These are phyloP conservation scores for Diaporthe longicolla DNA, from an alignment of 2,329 filamentous ascomycete genomes.

Conservation along the genomic window DNA sequence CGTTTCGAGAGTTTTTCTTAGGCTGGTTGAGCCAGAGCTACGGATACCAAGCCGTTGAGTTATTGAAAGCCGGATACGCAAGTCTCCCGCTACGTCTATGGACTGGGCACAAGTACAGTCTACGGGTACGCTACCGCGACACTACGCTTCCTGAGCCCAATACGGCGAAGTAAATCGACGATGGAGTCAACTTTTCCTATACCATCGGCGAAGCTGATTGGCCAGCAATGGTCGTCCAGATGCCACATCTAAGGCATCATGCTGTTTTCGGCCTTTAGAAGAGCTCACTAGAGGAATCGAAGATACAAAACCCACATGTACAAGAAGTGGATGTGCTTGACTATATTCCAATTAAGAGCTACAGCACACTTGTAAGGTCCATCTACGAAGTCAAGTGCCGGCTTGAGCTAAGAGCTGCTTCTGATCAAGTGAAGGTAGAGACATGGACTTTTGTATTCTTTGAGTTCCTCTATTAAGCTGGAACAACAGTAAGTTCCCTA, in stretches of 20 bases:
- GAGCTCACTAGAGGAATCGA: not conserved
- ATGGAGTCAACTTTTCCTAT: not conserved
- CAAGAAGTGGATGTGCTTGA: not conserved
- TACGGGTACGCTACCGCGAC: not conserved
- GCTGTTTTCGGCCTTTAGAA: not conserved
- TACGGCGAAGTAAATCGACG: not conserved
- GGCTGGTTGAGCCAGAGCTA: not conserved
- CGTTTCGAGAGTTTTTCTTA: not conserved
- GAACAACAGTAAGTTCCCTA: too few relatives aligned
- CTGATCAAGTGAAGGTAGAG: not conserved
- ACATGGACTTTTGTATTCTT: too few relatives aligned
- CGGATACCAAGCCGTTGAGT: conserved; percentile 9
- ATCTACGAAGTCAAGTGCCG: not conserved
- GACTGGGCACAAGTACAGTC: not conserved
- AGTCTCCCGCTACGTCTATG: not conserved
- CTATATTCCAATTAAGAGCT: not conserved
- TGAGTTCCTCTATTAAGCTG: too few relatives aligned
- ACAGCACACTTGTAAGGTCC: not conserved
- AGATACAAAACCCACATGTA: not conserved
- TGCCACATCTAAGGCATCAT: not conserved
- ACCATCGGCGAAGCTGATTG: not conserved
- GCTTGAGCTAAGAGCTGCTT: not conserved
- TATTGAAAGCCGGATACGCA: not conserved
- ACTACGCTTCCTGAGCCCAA: not conserved
- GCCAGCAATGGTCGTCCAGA: not conserved